These are phyloP conservation scores for Isatis lusitanica DNA, from an alignment of 441 rosid genomes.

Conservation along the genomic window DNA sequence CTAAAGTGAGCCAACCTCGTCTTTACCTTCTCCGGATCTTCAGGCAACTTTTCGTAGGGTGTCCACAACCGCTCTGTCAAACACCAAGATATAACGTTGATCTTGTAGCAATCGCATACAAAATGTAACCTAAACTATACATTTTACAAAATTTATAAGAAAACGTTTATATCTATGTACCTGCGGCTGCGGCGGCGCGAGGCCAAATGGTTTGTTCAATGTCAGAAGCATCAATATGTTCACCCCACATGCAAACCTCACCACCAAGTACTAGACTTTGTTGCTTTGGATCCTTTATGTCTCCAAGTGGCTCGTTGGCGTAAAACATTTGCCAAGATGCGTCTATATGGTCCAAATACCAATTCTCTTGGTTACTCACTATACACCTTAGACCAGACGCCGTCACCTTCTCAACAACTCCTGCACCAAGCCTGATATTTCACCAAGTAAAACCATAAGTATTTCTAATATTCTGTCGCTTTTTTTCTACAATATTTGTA, in stretches of 20 bases:
- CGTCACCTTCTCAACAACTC: slow-evolving; percentile 59
- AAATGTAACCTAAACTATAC: neutral
- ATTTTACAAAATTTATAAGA: neutral
- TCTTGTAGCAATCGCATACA: neutral
- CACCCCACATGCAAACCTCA: slow-evolving; percentile 90
- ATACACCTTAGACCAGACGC: slow-evolving; percentile 67
- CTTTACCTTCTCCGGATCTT: slow-evolving; percentile 39
- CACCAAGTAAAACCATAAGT: neutral
- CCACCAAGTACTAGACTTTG: slow-evolving; percentile 73
- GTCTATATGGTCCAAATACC: slow-evolving; percentile 74
- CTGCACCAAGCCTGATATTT: slow-evolving; percentile 57
- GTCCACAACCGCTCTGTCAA: slow-evolving; percentile 75
- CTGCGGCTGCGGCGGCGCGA: slow-evolving; percentile 80
- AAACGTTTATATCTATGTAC: slow-evolving; percentile 27
- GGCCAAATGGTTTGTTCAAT: slow-evolving; percentile 83
- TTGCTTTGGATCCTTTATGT: slow-evolving; percentile 44
- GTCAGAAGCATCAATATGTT: slow-evolving; percentile 61
- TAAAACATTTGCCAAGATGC: slow-evolving; percentile 61
- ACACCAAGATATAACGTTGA: neutral
- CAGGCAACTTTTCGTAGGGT: slow-evolving; percentile 50
- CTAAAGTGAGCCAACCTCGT: slow-evolving; percentile 63
- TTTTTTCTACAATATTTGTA: neutral
- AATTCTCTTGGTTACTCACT: slow-evolving; percentile 76
- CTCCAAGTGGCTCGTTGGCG: slow-evolving; percentile 56
- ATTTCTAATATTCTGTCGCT: neutral